A percentile compares a stretch with the other conserved stretches of the same genome.
Evolutionary conservation across 2,329 filamentous ascomycete species (phyloP).

Genomic region (Thyridium curvatum): DNA sequence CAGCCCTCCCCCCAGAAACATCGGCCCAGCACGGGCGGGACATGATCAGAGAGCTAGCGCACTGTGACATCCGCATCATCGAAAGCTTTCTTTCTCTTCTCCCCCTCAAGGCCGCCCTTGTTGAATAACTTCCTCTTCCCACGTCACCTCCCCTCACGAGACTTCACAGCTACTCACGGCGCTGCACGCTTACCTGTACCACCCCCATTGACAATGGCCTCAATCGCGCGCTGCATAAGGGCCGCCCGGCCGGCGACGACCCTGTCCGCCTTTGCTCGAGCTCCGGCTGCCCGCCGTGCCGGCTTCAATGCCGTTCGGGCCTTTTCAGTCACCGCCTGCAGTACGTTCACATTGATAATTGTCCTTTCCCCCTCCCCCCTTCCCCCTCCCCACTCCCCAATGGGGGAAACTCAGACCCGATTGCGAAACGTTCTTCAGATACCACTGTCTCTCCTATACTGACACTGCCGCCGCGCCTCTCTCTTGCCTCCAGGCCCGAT

Average conservation of each 20-base stretch:
- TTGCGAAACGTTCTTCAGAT: constrained; percentile 20
- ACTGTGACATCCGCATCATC: too few species aligned
- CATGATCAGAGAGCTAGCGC: too few species aligned
- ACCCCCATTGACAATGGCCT: constrained; percentile 46
- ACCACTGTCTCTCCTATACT: constrained; percentile 2
- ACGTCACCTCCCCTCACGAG: too few species aligned
- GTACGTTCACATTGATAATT: too few species aligned
- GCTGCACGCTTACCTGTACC: background rate
- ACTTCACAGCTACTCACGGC: too few species aligned
- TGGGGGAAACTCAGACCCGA: too few species aligned
- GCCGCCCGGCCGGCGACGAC: constrained; percentile 39
- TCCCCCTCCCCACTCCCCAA: too few species aligned
- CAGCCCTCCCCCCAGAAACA: too few species aligned
- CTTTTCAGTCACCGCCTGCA: constrained; percentile 39
- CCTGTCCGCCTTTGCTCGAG: constrained; percentile 30
- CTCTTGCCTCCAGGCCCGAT: constrained; percentile 42
- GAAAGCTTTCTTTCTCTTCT: too few species aligned
- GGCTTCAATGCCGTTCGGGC: constrained; percentile 31
- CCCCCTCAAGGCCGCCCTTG: too few species aligned
- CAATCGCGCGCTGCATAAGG: constrained; percentile 51
- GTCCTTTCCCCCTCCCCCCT: constrained; percentile 5
- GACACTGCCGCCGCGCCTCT: constrained; percentile 1
- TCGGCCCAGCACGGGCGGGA: too few species aligned
- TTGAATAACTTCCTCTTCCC: too few species aligned
- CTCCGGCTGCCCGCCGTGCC: constrained; percentile 22